Base-by-base conservation (phyloP, 106 monocot genomes). In the Phalaenopsis aphrodite region DNA sequence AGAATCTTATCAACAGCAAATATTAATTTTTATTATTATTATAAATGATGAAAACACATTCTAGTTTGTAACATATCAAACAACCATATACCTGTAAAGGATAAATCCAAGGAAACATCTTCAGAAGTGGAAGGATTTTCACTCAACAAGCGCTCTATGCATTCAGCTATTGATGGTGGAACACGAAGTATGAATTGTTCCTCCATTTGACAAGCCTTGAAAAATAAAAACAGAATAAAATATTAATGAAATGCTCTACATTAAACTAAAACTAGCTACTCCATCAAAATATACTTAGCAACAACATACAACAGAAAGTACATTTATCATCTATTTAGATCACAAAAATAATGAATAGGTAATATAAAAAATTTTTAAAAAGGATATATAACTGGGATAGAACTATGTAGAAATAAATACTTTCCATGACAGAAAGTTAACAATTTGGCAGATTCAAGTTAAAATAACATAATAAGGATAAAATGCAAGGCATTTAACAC, bases 141-240 rank as follows among this genome's bases (percentile, higher is more conserved):
- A 65, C 82, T 92, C 56, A 96, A 82, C 46, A 96, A 85, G 56
- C 86, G 88, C 41, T 97, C 94, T 55, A 97, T 94, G 55, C 85
- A 83, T 55, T 97, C 94, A 11, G 96, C 86, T 8, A 97, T 83
- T 8, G 96, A 90, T 0, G 92, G 94, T 4, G 96, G 96, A 21
- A 94, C 94, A 5, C 96, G 87, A 15, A 97, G 88, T 84, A 97
- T 90, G 79, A 94, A 97, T 76, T 97, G 96, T 65, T 97, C 90
- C 75, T 97, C 96, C 96, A 97, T 94, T 72, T 72, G 19, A 76
- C 7, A 49, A 49, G 74, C 12, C 38, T 69, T 38, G 8, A 69
- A 38, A 38, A 14, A 2, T 14, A 6, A 69, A 38, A 38, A 39
- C 37, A 3, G 0, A 11, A 67, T 11, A 39, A 69, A 38, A 12